phyloP scores from a whole-genome alignment of 495 filamentous ascomycete species.

The Hypomontagnella monticulosa region DNA sequence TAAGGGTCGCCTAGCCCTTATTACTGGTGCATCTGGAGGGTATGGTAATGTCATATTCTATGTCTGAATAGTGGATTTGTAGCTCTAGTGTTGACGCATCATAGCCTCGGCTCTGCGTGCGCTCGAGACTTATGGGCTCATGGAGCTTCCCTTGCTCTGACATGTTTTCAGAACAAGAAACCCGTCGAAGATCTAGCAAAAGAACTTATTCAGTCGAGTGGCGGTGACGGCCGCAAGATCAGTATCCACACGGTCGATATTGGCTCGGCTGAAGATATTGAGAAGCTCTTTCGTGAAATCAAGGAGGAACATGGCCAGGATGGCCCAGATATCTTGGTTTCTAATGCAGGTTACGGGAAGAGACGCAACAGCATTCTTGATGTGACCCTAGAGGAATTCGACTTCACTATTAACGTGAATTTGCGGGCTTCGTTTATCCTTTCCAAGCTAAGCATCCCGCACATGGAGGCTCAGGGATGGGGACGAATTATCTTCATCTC shows the following conservation, averaged over 20 bases:
- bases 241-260: constrained; percentile 68
- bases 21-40: constrained; percentile 75
- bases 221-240: constrained; percentile 53
- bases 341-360: constrained; percentile 54
- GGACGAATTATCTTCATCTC: constrained; percentile 75
- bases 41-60: constrained; percentile 43
- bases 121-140: constrained; percentile 64
- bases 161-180: constrained; percentile 63
- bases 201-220: constrained; percentile 44
- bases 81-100: constrained; percentile 16
- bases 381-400: constrained; percentile 68
- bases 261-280: constrained; percentile 59
- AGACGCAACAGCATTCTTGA: constrained; percentile 47
- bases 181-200: constrained; percentile 57
- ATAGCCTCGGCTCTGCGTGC: constrained; percentile 69
- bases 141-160: constrained; percentile 68
- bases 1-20: constrained; percentile 66
- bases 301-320: constrained; percentile 60
- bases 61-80: background rate
- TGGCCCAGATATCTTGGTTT: constrained; percentile 69
- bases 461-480: constrained; percentile 71
- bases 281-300: constrained; percentile 62
- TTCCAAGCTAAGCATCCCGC: constrained; percentile 69
- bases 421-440: constrained; percentile 72
- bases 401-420: constrained; percentile 72